phyloP scores from a whole-genome alignment of 345 rosid genomes.

The Mangifera indica region DNA sequence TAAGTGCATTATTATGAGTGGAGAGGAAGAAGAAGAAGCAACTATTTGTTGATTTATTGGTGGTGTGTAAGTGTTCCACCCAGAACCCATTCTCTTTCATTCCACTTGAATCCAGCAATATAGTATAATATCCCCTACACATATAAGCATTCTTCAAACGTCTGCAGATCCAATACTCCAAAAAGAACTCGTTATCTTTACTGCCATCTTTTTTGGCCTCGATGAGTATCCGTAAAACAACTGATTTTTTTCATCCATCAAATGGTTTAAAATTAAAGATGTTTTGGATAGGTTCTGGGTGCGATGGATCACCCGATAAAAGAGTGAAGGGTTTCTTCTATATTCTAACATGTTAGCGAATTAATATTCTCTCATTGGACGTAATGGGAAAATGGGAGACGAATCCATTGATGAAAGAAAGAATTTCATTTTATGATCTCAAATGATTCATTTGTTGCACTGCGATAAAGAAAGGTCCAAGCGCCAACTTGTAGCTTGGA shows the following conservation, averaged over 20 bases:
- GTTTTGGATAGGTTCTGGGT: background rate
- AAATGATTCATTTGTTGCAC: too few species aligned
- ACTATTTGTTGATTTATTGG: too few species aligned
- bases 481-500: too few species aligned
- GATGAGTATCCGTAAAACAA: background rate
- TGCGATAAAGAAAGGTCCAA: too few species aligned
- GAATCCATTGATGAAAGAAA: background rate
- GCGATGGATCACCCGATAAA: slow-evolving; percentile 5
- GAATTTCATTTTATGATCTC: background rate
- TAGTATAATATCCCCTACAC: slow-evolving; percentile 18
- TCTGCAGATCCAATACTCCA: background rate
- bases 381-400: background rate
- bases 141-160: slow-evolving; percentile 1
- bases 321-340: slow-evolving; percentile 1
- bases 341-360: background rate
- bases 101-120: slow-evolving; percentile 16
- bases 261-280: background rate
- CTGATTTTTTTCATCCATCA: too few species aligned
- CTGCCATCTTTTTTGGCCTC: background rate
- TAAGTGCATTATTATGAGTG: too few species aligned
- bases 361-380: slow-evolving; percentile 7
- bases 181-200: background rate
- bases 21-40: background rate
- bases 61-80: background rate
- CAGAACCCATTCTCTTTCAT: background rate